Conservation (phyloP, 1,139 yeast genomes). For the Pichia sp. region DNA sequence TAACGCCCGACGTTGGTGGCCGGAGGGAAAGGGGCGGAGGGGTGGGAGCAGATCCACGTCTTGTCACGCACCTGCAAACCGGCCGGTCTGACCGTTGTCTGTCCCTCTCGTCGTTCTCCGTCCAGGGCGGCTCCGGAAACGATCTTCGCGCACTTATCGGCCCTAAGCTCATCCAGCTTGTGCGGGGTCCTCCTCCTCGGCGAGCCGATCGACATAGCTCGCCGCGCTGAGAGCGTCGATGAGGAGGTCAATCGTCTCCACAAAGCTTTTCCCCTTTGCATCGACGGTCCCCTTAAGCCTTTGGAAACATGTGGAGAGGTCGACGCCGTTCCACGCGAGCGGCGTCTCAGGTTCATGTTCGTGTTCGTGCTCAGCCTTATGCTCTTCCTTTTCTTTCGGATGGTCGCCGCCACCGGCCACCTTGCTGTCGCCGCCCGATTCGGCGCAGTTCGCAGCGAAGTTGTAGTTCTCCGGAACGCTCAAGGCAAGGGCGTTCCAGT, state of each 20-base stretch:
- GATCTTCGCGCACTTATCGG: background rate
- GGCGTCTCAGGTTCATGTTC: background rate
- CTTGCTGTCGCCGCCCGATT: too few relatives aligned
- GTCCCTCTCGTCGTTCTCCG: background rate
- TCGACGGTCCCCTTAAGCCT: slow-evolving; percentile 41
- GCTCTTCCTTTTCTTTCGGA: background rate
- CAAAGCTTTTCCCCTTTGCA: slow-evolving; percentile 37
- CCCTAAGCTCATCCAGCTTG: background rate
- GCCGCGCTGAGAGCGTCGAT: slow-evolving; percentile 4
- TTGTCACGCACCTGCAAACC: too few relatives aligned
- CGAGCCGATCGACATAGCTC: slow-evolving; percentile 5
- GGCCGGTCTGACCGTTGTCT: background rate
- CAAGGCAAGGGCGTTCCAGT: slow-evolving; percentile 58
- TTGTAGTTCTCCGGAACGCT: slow-evolving; percentile 33
- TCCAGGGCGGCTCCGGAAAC: background rate
- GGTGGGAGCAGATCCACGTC: too few relatives aligned
- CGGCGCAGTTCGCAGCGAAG: background rate
- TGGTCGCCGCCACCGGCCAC: background rate
- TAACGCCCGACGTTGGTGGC: background rate
- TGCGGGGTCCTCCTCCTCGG: background rate
- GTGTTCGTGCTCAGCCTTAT: background rate
- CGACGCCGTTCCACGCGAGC: slow-evolving; percentile 41
- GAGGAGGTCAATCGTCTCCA: slow-evolving; percentile 33
- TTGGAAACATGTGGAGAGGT: slow-evolving; percentile 43
- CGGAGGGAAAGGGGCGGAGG: background rate